Evolutionary conservation across 1,284 basidiomycete species (phyloP), one percentile per base, ranked within the genome.

Genomic region (Fomitopsis palustris): DNA sequence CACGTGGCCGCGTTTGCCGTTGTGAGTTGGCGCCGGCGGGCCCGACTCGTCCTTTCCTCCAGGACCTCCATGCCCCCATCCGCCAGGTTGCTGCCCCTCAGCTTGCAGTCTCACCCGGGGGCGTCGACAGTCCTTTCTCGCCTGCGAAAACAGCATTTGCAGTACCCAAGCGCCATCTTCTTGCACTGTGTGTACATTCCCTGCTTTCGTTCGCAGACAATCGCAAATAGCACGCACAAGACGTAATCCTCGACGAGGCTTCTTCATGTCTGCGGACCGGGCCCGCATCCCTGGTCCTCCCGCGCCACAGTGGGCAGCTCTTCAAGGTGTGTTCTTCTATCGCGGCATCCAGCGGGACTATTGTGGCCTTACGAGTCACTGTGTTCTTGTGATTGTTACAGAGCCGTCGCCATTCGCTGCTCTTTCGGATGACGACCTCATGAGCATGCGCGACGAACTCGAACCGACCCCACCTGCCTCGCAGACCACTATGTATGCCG

Each of bases 361-460:
- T 14, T 31, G 52, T n/a, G 21, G 3, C 12, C 29, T 12, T 47
- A 25, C 17, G 41, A 55, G 17, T 19, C 35, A 6, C 31, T 21
- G 10, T 49, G 4, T 16, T 45, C 45, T 21, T 31, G 27, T 29
- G 25, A 5, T 14, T 35, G 19, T 2, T 12, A n/a, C 27, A 52
- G 55, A 57, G 17, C 35, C 55, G 27, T 51, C 47, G 38, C 49
- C 58, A 4, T 55, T 54, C n/a, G 53, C n/a, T 0, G 37, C 37
- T n/a, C 42, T 37, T 19, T 59, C 58, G 10, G 58, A 59, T 12
- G 58, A 59, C 41, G 58, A 59, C n/a, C 29, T 37, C 7, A 2
- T 21, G 19, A 55, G 53, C 53, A 62, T 65, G 59, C 64, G 56
- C 33, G 62, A 64, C 39, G 62, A 64, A 33, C 55, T 64, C 33